These are phyloP conservation scores for Phytophthora ohioensis DNA, from an alignment of 352 stramenopile species.

Conservation along the genomic window DNA sequence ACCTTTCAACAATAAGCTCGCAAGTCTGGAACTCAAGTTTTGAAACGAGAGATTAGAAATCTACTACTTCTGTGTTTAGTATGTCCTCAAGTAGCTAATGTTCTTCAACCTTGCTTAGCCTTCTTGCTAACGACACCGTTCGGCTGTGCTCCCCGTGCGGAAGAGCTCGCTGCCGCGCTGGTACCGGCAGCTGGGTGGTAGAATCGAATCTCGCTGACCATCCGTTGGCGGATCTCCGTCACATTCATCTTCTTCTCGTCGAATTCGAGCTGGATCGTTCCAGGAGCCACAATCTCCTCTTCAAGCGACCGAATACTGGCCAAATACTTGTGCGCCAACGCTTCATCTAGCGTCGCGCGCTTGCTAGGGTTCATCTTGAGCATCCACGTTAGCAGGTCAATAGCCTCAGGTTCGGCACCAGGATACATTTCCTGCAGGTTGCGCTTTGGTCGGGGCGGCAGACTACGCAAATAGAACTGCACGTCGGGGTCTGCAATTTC, in stretches of 20 bases:
- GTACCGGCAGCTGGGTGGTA: conserved; percentile 67
- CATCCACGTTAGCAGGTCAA: conserved; percentile 85
- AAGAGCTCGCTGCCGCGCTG: conserved; percentile 19
- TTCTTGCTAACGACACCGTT: conserved; percentile 46
- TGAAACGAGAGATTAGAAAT: conserved; percentile 7
- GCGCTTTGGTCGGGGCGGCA: conserved; percentile 72
- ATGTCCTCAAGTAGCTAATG: conserved; percentile 10
- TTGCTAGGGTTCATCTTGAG: conserved; percentile 90
- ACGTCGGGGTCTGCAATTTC: conserved; percentile 88
- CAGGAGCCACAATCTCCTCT: conserved; percentile 86
- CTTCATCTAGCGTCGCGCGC: conserved; percentile 81
- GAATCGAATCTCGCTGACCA: conserved; percentile 81
- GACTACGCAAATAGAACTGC: conserved; percentile 81
- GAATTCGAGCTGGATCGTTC: conserved; percentile 86
- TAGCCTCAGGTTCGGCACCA: conserved; percentile 81
- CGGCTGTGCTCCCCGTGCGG: conserved; percentile 15
- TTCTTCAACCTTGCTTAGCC: conserved; percentile 40
- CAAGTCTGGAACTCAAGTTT: background rate
- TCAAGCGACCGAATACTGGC: conserved; percentile 87
- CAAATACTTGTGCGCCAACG: conserved; percentile 86
- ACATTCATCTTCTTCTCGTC: conserved; percentile 89
- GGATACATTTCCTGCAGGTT: conserved; percentile 89
- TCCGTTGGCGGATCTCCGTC: conserved; percentile 80
- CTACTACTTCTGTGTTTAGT: conserved; percentile 29
- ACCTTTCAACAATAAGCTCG: no score